phyloP scores from a whole-genome alignment of 768 basidiomycete genomes.

The Xerocomus potaroensis region DNA sequence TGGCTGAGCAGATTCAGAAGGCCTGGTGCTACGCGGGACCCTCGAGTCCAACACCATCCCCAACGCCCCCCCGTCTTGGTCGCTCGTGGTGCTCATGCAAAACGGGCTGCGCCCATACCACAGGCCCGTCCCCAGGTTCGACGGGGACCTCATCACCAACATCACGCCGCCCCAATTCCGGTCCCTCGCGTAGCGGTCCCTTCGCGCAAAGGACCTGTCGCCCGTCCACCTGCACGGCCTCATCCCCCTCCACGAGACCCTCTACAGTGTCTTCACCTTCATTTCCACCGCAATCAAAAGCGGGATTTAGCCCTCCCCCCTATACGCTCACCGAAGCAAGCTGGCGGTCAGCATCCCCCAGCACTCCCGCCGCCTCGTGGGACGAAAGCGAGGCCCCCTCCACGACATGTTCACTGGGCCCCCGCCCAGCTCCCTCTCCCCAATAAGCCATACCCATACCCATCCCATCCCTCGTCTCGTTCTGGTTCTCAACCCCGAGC shows the following conservation, averaged over 20 bases:
- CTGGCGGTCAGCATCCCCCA: slow-evolving; percentile 7
- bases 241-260: slow-evolving; percentile 14
- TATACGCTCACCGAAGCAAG: slow-evolving; percentile 7
- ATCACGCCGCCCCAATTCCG: neutral
- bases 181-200: slow-evolving; percentile 10
- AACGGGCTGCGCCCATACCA: slow-evolving; percentile 14
- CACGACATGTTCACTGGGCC: slow-evolving; percentile 28
- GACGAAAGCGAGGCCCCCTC: slow-evolving; percentile 2
- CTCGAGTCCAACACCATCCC: slow-evolving; percentile 11
- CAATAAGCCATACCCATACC: slow-evolving; percentile 25
- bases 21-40: slow-evolving; percentile 12
- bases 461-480: slow-evolving; percentile 13
- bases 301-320: slow-evolving; percentile 10
- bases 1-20: slow-evolving; percentile 25
- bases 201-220: slow-evolving; percentile 15
- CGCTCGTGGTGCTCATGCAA: slow-evolving; percentile 16
- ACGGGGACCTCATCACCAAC: slow-evolving; percentile 17
- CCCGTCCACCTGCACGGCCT: slow-evolving; percentile 9
- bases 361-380: slow-evolving; percentile 24
- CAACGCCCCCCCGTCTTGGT: slow-evolving; percentile 15
- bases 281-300: slow-evolving; percentile 24
- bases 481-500: slow-evolving; percentile 6
- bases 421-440: slow-evolving; percentile 27
- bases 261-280: slow-evolving; percentile 22
- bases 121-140: slow-evolving; percentile 16